Percentiles rank a stretch among this genome's conserved stretches.
Evolutionary conservation across 805 yeast genomes (phyloP).

Genomic region (Blastobotrys terrestris): DNA sequence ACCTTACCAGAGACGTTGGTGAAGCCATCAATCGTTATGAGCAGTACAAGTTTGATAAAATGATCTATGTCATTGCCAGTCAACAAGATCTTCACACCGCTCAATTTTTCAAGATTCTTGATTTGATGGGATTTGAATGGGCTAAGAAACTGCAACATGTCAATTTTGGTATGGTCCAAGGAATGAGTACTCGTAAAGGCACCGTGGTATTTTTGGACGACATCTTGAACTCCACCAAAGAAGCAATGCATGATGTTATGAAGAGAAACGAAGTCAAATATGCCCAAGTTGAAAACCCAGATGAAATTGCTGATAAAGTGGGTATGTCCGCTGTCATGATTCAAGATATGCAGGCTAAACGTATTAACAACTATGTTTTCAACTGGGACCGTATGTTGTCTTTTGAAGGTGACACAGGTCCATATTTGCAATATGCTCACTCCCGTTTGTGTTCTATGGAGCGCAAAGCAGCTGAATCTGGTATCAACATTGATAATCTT

Average conservation of each 20-base stretch:
- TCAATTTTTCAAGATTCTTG: slow-evolving; percentile 90
- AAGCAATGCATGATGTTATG: slow-evolving; percentile 95
- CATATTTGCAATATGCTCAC: slow-evolving; percentile 96
- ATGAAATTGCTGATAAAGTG: slow-evolving; percentile 86
- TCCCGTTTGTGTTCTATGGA: slow-evolving; percentile 92
- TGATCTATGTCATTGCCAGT: slow-evolving; percentile 91
- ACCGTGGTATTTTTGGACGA: slow-evolving; percentile 96
- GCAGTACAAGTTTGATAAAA: slow-evolving; percentile 81
- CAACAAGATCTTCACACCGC: slow-evolving; percentile 95
- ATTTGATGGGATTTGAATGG: slow-evolving; percentile 87
- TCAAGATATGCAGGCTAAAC: slow-evolving; percentile 97
- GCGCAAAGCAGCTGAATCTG: slow-evolving; percentile 55
- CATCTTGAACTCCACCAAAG: slow-evolving; percentile 88
- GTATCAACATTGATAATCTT: slow-evolving; percentile 25
- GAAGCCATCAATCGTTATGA: slow-evolving; percentile 90
- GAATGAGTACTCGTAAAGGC: slow-evolving; percentile 98
- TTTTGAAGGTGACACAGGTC: slow-evolving; percentile 99
- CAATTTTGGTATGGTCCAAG: slow-evolving; percentile 96
- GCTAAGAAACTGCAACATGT: slow-evolving; percentile 73
- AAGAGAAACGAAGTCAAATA: slow-evolving; percentile 84
- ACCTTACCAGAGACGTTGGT: slow-evolving; percentile 93
- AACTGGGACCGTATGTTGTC: slow-evolving; percentile 98
- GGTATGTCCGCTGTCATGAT: slow-evolving; percentile 98
- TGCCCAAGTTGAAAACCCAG: slow-evolving; percentile 90
- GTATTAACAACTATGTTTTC: slow-evolving; percentile 92